These are phyloP conservation scores for Moesziomyces globuligerus DNA, from an alignment of 1,284 basidiomycete species.

Conservation along the genomic window DNA sequence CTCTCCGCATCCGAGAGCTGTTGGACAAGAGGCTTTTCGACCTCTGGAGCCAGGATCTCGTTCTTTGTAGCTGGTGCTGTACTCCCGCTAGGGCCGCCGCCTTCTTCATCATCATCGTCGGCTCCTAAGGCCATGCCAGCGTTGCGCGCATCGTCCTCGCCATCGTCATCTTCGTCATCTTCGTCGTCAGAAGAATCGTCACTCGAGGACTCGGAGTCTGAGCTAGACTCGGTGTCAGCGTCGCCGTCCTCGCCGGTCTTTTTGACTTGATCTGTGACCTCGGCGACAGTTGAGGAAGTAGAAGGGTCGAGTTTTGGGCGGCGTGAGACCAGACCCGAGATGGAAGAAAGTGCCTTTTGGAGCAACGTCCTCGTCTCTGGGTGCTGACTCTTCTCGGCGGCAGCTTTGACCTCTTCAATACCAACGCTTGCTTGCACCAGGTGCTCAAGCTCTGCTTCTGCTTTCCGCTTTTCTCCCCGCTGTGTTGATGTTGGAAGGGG, in stretches of 20 bases:
- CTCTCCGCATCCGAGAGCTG: slow-evolving; percentile 36
- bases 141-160: slow-evolving; percentile 3
- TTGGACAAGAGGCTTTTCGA: slow-evolving; percentile 38
- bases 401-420: slow-evolving; percentile 32
- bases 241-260: slow-evolving; percentile 5
- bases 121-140: slow-evolving; percentile 4
- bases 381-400: slow-evolving; percentile 35
- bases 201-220: slow-evolving; percentile 24
- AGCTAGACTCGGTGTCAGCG: slow-evolving; percentile 12
- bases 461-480: slow-evolving; percentile 32
- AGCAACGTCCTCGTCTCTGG: slow-evolving; percentile 33
- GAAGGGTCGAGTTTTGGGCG: slow-evolving; percentile 13
- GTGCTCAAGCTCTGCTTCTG: slow-evolving; percentile 35
- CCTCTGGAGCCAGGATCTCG: slow-evolving; percentile 49
- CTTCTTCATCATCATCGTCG: slow-evolving; percentile 50
- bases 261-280: background rate
- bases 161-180: slow-evolving; percentile 20
- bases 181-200: slow-evolving; percentile 34
- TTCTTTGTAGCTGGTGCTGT: slow-evolving; percentile 55
- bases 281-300: background rate
- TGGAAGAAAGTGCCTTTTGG: slow-evolving; percentile 37
- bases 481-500: slow-evolving; percentile 3
- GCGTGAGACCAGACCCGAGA: slow-evolving; percentile 35
- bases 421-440: slow-evolving; percentile 16
- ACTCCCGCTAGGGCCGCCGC: slow-evolving; percentile 11